Evolutionary conservation across 768 basidiomycete species (phyloP), one percentile per base, ranked within the genome.

Genomic region (Fistulinella prunicolor): DNA sequence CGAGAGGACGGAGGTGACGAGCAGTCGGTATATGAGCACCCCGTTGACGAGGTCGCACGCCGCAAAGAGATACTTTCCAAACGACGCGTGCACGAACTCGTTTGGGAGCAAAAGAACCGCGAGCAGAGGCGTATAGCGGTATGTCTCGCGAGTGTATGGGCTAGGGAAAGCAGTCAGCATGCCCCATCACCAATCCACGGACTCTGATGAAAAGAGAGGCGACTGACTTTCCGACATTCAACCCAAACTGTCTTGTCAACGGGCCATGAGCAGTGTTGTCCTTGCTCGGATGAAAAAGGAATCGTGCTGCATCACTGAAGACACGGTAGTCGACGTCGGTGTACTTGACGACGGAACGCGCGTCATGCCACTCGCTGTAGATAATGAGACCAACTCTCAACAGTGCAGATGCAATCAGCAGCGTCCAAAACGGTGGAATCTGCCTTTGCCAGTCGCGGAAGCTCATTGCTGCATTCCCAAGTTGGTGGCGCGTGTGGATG

Each of bases 301-400:
- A 91, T 35, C 70, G 72, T 1, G 93, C 84, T 4, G 96, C 96
- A 65, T 98, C 95, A 38, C 81, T 88, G 73, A 97, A 96, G 57
- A 99, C 95, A 30, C 83, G 79, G 68, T 97, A 98, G 69, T 99
- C 96, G 55, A 98, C 77, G 68, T 99, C 96, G n/a, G 96, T 98
- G 64, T 98, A 99, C 67, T 94, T 94, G 20, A 97, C 83, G 24
- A 81, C 66, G 1, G 88, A 89, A 56, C 72, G 82, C 14, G 80
- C 79, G 58, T 96, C 93, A 50, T 94, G 92, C 82, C 89, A 92
- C 70, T 89, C 88, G 61, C 90, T 92, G 65, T 94, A 95, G 4
- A 85, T 62, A 48, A 95, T 85, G 37, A 95, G 79, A 6, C 63
- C 73, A 26, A 88, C 63, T 49, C 91, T 82, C 43, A 94, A 62